These are phyloP conservation scores for Podaxis carcinomalis DNA, from an alignment of 768 basidiomycete species.

Conservation along the genomic window DNA sequence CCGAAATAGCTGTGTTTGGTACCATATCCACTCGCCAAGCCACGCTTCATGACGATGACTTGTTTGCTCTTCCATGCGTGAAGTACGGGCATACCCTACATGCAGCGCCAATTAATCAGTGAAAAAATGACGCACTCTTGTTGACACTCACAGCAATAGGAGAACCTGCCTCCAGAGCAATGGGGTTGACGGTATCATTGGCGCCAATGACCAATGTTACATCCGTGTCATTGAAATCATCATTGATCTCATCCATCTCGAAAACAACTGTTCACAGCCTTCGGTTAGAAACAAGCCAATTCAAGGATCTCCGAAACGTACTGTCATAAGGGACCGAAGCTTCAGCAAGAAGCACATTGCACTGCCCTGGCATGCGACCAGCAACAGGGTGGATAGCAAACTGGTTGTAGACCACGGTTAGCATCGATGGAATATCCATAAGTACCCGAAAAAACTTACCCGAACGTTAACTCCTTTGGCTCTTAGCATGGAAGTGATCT, in stretches of 20 bases:
- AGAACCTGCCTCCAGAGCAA: slow-evolving; percentile 81
- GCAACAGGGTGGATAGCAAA: slow-evolving; percentile 90
- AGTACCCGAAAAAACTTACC: slow-evolving; percentile 23
- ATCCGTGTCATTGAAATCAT: slow-evolving; percentile 85
- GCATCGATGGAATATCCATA: neutral
- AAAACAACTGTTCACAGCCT: slow-evolving; percentile 58
- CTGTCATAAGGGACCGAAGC: slow-evolving; percentile 89
- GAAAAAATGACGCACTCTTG: neutral
- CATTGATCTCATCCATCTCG: slow-evolving; percentile 95
- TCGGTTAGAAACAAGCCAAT: neutral
- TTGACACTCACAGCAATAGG: slow-evolving; percentile 58
- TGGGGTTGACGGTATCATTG: slow-evolving; percentile 91
- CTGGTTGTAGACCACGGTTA: slow-evolving; percentile 14
- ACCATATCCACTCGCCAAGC: slow-evolving; percentile 88
- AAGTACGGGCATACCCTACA: slow-evolving; percentile 82
- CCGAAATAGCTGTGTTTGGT: slow-evolving; percentile 15
- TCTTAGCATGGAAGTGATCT: slow-evolving; percentile 70
- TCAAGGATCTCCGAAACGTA: slow-evolving; percentile 27
- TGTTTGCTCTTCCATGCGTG: slow-evolving; percentile 94
- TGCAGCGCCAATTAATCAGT: neutral
- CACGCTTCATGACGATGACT: slow-evolving; percentile 90
- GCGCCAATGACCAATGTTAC: slow-evolving; percentile 90
- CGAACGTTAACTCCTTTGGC: slow-evolving; percentile 76
- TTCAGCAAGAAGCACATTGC: slow-evolving; percentile 88
- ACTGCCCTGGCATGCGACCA: slow-evolving; percentile 91